Conservation (phyloP, 2,329 filamentous ascomycete species). For the Aspergillus felis region DNA sequence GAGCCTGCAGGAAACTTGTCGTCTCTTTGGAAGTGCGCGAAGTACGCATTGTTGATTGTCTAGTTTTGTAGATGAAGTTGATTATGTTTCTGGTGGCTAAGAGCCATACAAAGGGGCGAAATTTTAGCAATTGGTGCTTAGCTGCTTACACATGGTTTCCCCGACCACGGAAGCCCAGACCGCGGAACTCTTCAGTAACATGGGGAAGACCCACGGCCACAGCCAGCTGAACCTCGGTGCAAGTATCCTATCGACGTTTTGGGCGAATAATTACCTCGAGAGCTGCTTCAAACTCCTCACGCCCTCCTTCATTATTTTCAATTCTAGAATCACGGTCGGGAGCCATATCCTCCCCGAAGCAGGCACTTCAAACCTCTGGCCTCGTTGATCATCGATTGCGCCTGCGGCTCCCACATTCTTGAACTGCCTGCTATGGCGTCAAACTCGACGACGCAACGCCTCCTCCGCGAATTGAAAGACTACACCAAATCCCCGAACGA, state of each 20-base stretch:
- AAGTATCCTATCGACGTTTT: background rate
- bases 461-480: conserved; percentile 59
- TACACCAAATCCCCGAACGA: conserved; percentile 56
- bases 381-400: background rate
- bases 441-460: conserved; percentile 50
- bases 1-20: conserved; percentile 50
- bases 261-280: background rate
- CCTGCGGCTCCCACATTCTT: conserved; percentile 2
- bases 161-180: background rate
- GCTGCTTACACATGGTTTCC: background rate
- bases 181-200: conserved; percentile 1
- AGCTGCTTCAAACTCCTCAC: background rate
- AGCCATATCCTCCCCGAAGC: background rate
- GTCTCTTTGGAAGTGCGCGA: conserved; percentile 59
- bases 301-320: background rate
- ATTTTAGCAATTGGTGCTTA: background rate
- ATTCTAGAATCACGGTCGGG: background rate
- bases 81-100: background rate
- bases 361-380: background rate
- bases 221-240: background rate
- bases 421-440: conserved; percentile 1
- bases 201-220: background rate
- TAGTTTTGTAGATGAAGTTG: background rate
- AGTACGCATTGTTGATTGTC: conserved; percentile 47
- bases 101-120: background rate